These are phyloP conservation scores for Saccharomycopsis selenospora DNA, from an alignment of 805 yeast species.

Conservation along the genomic window DNA sequence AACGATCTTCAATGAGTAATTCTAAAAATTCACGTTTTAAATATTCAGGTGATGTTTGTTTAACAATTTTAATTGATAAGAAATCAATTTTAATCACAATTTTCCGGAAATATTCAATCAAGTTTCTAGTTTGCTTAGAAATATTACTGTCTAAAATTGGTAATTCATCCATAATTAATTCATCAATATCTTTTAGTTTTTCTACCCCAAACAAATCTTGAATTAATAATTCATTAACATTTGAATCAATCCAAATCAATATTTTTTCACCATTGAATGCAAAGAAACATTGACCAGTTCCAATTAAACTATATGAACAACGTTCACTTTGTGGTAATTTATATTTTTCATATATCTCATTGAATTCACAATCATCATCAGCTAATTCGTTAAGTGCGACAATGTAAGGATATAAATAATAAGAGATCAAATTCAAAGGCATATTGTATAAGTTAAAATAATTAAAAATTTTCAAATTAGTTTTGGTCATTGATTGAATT, in stretches of 20 bases:
- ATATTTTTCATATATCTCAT: constrained; percentile 31
- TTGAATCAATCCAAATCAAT: constrained; percentile 60
- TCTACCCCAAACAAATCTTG: constrained; percentile 70
- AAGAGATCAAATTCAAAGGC: constrained; percentile 50
- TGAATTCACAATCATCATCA: constrained; percentile 46
- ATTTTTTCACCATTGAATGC: constrained; percentile 60
- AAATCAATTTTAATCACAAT: constrained; percentile 31
- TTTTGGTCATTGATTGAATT: constrained; percentile 33
- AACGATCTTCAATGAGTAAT: constrained; percentile 67
- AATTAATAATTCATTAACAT: constrained; percentile 58
- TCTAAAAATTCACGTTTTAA: constrained; percentile 46
- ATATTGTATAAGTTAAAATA: constrained; percentile 43
- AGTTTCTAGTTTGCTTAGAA: constrained; percentile 56
- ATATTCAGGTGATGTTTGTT: constrained; percentile 58
- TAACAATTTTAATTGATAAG: constrained; percentile 49
- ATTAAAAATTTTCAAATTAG: constrained; percentile 60
- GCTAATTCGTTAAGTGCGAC: constrained; percentile 61
- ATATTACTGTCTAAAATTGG: constrained; percentile 68
- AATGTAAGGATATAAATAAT: constrained; percentile 73
- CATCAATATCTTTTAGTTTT: constrained; percentile 24
- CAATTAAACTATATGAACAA: constrained; percentile 35
- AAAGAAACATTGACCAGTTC: constrained; percentile 71
- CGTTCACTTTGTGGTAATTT: constrained; percentile 43
- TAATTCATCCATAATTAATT: constrained; percentile 38
- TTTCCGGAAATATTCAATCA: constrained; percentile 49